These are phyloP conservation scores for Rhodofomes roseus DNA, from an alignment of 1,284 basidiomycete genomes.

Conservation along the genomic window DNA sequence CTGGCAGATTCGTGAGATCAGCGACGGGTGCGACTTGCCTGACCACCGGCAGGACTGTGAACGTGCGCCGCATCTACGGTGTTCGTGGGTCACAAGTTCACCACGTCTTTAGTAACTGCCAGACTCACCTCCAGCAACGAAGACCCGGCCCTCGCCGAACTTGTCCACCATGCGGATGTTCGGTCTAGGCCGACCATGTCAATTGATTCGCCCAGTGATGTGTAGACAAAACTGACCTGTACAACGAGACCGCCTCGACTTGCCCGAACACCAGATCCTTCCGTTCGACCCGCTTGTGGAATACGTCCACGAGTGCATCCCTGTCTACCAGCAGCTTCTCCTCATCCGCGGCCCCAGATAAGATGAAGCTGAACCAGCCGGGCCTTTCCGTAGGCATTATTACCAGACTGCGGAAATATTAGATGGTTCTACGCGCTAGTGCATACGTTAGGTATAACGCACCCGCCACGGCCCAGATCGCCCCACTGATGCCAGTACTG, in stretches of 20 bases:
- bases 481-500: slow-evolving; percentile 21
- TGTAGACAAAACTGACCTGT: slow-evolving; percentile 1
- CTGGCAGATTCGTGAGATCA: neutral
- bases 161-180: slow-evolving; percentile 36
- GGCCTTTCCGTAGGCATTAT: slow-evolving; percentile 6
- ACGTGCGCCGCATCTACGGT: slow-evolving; percentile 21
- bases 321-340: neutral
- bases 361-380: neutral
- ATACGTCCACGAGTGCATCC: neutral
- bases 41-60: slow-evolving; percentile 23
- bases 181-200: slow-evolving; percentile 21
- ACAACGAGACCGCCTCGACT: slow-evolving; percentile 6
- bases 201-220: neutral
- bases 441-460: neutral
- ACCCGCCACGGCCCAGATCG: neutral
- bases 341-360: neutral
- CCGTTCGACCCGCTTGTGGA: slow-evolving; percentile 2
- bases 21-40: slow-evolving; percentile 17
- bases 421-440: too few relatives aligned
- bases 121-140: slow-evolving; percentile 30
- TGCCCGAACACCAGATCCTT: slow-evolving; percentile 9
- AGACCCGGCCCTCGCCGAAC: slow-evolving; percentile 31
- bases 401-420: neutral
- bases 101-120: slow-evolving; percentile 2
- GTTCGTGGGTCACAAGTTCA: neutral